phyloP scores from a whole-genome alignment of 1,284 basidiomycete species.

The Apiotrichum veenhuisii region DNA sequence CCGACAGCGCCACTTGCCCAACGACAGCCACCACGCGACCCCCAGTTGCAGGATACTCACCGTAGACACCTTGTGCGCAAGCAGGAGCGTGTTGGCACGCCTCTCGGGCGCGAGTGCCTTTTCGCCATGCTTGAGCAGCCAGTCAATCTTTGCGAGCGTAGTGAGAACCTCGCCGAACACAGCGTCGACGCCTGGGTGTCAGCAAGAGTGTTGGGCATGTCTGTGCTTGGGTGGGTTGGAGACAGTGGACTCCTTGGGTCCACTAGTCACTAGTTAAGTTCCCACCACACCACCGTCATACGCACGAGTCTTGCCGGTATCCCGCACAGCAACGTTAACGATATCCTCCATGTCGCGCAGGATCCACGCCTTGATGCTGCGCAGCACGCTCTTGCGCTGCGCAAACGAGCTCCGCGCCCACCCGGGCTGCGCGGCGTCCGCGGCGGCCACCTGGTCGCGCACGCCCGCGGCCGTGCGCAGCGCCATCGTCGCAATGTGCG shows the following conservation, averaged over 20 bases:
- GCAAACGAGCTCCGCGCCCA: conserved; percentile 73
- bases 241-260: no score
- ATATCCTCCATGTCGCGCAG: conserved; percentile 71
- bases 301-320: conserved; percentile 93
- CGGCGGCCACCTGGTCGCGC: conserved; percentile 62
- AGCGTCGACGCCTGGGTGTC: conserved; percentile 72
- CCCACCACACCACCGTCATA: no score
- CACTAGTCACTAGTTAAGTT: no score
- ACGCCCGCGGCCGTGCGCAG: conserved; percentile 67
- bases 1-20: no score
- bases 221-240: background rate
- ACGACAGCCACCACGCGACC: no score
- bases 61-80: conserved; percentile 71
- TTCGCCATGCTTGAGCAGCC: conserved; percentile 74
- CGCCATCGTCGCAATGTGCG: conserved; percentile 53
- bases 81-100: conserved; percentile 67
- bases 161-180: conserved; percentile 84
- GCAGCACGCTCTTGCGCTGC: conserved; percentile 71
- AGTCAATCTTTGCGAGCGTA: conserved; percentile 79
- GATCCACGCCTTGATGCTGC: conserved; percentile 84
- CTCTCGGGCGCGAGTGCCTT: conserved; percentile 65
- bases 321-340: conserved; percentile 83
- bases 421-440: conserved; percentile 62
- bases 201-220: background rate
- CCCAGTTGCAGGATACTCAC: conserved; percentile 22